Conservation (phyloP, 192 early-diverging fungal genomes). For the Linnemannia elongata region DNA sequence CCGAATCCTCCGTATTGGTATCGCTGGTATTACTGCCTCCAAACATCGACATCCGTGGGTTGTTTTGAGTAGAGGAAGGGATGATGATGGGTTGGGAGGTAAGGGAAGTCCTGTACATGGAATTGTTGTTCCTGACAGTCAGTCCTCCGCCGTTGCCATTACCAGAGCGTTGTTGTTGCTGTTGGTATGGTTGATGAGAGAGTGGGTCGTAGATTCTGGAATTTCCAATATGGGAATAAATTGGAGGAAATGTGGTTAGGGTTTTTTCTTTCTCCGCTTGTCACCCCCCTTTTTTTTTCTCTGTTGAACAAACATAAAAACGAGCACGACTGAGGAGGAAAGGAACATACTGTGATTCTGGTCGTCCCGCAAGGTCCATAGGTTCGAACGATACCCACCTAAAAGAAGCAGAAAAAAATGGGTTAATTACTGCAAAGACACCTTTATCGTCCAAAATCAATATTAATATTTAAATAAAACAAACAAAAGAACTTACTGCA, state of each 20-base stretch:
- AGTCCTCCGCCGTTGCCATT: neutral
- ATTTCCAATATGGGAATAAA: neutral
- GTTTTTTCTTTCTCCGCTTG: neutral
- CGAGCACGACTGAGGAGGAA: too few relatives aligned
- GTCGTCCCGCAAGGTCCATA: slow-evolving; percentile 18
- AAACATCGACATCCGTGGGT: slow-evolving; percentile 24
- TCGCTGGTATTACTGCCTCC: slow-evolving; percentile 30
- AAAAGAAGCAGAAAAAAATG: neutral
- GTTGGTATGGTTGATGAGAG: slow-evolving; percentile 3
- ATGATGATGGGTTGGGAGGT: slow-evolving; percentile 2
- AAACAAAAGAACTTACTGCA: slow-evolving; percentile 32
- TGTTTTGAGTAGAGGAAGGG: neutral
- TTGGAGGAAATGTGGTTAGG: neutral
- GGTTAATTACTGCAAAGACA: neutral
- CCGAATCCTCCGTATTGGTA: slow-evolving; percentile 39
- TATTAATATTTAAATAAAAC: neutral
- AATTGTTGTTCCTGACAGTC: slow-evolving; percentile 44
- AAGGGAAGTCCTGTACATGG: slow-evolving; percentile 23
- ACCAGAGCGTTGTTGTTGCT: too few relatives aligned
- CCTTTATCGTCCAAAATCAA: neutral
- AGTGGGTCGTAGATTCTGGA: slow-evolving; percentile 26
- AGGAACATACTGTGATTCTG: slow-evolving; percentile 39
- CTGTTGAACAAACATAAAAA: neutral
- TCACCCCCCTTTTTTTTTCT: too few relatives aligned
- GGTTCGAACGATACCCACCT: slow-evolving; percentile 55